These are phyloP conservation scores for Lanmaoa rubissima DNA, from an alignment of 768 basidiomycete genomes.

Conservation along the genomic window DNA sequence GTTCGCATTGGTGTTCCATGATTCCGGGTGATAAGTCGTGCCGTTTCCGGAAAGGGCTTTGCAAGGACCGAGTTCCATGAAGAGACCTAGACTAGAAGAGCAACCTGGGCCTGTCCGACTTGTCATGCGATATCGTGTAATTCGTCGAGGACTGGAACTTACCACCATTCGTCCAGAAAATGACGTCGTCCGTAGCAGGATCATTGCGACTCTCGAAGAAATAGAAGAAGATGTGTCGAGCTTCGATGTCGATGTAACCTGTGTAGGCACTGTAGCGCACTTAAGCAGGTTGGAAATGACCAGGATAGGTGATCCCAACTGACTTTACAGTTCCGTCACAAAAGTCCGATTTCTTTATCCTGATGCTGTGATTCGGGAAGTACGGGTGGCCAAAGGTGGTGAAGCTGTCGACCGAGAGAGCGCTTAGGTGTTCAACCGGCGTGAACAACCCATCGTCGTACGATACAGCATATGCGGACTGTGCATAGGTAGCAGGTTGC, in stretches of 20 bases:
- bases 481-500: background rate
- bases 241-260: slow-evolving; percentile 66
- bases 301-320: background rate
- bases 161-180: slow-evolving; percentile 61
- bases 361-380: slow-evolving; percentile 43
- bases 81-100: slow-evolving; percentile 59
- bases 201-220: slow-evolving; percentile 69
- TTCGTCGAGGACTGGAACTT: slow-evolving; percentile 27
- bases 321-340: slow-evolving; percentile 43
- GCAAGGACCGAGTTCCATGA: slow-evolving; percentile 80
- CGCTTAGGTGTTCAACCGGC: slow-evolving; percentile 31
- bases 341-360: slow-evolving; percentile 39
- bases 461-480: slow-evolving; percentile 6
- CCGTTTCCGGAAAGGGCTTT: slow-evolving; percentile 50
- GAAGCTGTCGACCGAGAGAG: slow-evolving; percentile 33
- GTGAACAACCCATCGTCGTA: slow-evolving; percentile 35
- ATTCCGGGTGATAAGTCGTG: slow-evolving; percentile 53
- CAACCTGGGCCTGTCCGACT: slow-evolving; percentile 43
- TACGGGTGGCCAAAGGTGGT: slow-evolving; percentile 40
- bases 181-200: slow-evolving; percentile 56
- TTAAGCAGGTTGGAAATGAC: background rate
- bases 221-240: slow-evolving; percentile 68
- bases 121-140: background rate
- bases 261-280: slow-evolving; percentile 47
- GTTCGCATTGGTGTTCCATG: slow-evolving; percentile 66